A percentile compares a stretch with the other conserved stretches of the same genome.
These are phyloP conservation scores for Saccharomycopsis selenospora DNA, from an alignment of 805 yeast genomes.

Conservation along the genomic window DNA sequence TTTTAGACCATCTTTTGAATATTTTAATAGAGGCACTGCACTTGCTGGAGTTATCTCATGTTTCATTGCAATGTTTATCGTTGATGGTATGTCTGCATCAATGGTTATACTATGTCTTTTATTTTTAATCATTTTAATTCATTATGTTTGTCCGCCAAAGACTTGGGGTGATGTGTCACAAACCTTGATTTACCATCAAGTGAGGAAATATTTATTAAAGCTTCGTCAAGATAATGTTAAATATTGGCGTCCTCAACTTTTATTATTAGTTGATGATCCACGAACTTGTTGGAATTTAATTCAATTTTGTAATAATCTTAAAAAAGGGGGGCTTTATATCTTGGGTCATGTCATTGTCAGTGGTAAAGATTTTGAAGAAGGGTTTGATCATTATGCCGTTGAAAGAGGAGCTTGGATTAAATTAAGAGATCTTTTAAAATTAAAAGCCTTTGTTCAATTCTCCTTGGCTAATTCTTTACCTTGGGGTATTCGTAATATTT, in stretches of 20 bases:
- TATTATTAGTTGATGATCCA: constrained; percentile 85
- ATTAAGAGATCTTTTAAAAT: constrained; percentile 64
- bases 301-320: constrained; percentile 86
- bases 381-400: constrained; percentile 59
- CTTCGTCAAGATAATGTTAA: constrained; percentile 89
- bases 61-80: constrained; percentile 82
- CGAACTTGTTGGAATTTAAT: constrained; percentile 87
- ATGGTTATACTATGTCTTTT: constrained; percentile 60
- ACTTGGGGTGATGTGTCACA: constrained; percentile 99
- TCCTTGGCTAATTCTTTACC: constrained; percentile 80
- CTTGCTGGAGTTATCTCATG: constrained; percentile 64
- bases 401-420: constrained; percentile 81
- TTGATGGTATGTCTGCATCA: constrained; percentile 85
- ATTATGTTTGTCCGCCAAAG: constrained; percentile 88
- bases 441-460: constrained; percentile 92
- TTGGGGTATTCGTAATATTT: constrained; percentile 94
- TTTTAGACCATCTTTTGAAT: constrained; percentile 90
- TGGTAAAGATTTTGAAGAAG: constrained; percentile 49
- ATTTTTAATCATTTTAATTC: constrained; percentile 68
- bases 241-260: constrained; percentile 96
- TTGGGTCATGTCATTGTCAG: constrained; percentile 85
- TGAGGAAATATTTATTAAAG: constrained; percentile 78
- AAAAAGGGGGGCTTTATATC: constrained; percentile 90
- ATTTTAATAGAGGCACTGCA: constrained; percentile 79
- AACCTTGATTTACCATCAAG: constrained; percentile 91